These are phyloP conservation scores for Phaeosphaeriaceae sp. DNA, from an alignment of 2,329 filamentous ascomycete species.

Conservation along the genomic window DNA sequence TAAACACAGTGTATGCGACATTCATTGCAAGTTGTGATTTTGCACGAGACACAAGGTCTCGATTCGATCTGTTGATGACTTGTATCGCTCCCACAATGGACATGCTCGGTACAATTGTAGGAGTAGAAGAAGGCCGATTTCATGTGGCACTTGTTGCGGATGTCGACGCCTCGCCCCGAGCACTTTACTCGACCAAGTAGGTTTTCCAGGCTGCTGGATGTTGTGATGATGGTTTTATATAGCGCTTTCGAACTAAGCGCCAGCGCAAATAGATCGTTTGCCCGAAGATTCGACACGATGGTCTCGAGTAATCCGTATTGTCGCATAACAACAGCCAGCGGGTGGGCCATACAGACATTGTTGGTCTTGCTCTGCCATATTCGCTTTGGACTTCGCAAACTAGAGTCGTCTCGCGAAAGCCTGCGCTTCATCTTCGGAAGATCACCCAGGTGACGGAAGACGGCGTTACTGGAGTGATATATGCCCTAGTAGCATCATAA, in stretches of 20 bases:
- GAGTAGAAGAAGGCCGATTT: slow-evolving; percentile 33
- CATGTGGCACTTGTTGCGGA: slow-evolving; percentile 29
- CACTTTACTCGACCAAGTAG: slow-evolving; percentile 36
- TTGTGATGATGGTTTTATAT: slow-evolving; percentile 31
- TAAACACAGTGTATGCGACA: slow-evolving; percentile 46
- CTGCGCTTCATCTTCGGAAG: slow-evolving; percentile 29
- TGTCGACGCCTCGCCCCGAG: slow-evolving; percentile 31
- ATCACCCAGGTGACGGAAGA: not conserved
- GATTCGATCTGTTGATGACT: slow-evolving; percentile 17
- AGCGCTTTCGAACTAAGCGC: slow-evolving; percentile 34
- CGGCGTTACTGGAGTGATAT: not conserved
- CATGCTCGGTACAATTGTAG: slow-evolving; percentile 29
- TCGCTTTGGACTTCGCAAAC: slow-evolving; percentile 14
- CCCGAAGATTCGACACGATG: slow-evolving; percentile 30
- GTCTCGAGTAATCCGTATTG: slow-evolving; percentile 40
- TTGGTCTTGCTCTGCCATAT: not conserved
- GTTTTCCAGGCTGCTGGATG: slow-evolving; percentile 30
- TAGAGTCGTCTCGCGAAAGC: slow-evolving; percentile 14
- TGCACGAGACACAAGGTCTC: slow-evolving; percentile 34
- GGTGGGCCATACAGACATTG: not conserved
- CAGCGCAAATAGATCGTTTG: slow-evolving; percentile 38
- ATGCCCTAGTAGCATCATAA: not conserved
- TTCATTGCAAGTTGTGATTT: slow-evolving; percentile 42
- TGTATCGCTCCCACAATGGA: slow-evolving; percentile 26
- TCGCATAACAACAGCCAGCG: slow-evolving; percentile 23